Conservation (phyloP, 2,329 filamentous ascomycete species). For the Colletotrichum melonis region DNA sequence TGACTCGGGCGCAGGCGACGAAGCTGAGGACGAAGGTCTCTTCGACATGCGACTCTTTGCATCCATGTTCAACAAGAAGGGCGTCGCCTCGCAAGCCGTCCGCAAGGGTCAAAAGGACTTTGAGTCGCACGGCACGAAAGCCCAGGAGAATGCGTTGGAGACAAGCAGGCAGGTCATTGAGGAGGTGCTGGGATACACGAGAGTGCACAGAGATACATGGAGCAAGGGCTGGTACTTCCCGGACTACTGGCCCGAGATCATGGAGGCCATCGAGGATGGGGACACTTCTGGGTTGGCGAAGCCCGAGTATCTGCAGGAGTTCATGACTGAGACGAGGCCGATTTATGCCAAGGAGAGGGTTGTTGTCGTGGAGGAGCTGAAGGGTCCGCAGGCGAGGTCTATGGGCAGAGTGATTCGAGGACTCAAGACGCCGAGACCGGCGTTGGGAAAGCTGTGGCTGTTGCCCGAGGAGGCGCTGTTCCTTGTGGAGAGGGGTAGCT, state of each 20-base stretch:
- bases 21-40: conserved; percentile 79
- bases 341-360: conserved; percentile 58
- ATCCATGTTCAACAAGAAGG: conserved; percentile 62
- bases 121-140: conserved; percentile 87
- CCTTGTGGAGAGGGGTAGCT: conserved; percentile 84
- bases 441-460: conserved; percentile 79
- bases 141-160: conserved; percentile 82
- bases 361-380: conserved; percentile 78
- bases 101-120: conserved; percentile 98
- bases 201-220: conserved; percentile 78
- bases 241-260: conserved; percentile 57
- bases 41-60: conserved; percentile 86
- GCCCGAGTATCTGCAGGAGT: conserved; percentile 31
- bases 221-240: conserved; percentile 81
- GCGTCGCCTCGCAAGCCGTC: conserved; percentile 72
- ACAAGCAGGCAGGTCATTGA: conserved; percentile 90
- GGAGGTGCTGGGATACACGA: conserved; percentile 81
- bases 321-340: conserved; percentile 41
- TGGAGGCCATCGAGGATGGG: conserved; percentile 22
- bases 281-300: conserved; percentile 21
- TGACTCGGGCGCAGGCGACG: conserved; percentile 53
- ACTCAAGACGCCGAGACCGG: conserved; percentile 62
- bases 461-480: conserved; percentile 93
- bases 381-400: conserved; percentile 78
- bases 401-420: conserved; percentile 75